Percentiles rank a stretch among this genome's conserved stretches.
Evolutionary conservation across 108 stramenopile genomes (phyloP).

Genomic region (Cyclotella cryptica): DNA sequence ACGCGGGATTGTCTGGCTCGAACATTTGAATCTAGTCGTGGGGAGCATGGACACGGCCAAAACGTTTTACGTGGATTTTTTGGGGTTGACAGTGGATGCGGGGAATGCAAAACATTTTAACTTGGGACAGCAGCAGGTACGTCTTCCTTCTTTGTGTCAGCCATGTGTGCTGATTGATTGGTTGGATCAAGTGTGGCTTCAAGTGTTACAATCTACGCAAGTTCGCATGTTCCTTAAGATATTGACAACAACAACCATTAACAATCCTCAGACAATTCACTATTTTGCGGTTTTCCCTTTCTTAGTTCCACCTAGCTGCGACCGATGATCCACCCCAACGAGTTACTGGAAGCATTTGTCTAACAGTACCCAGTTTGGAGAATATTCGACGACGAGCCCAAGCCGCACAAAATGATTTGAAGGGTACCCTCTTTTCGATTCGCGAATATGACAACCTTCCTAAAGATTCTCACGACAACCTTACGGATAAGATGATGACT

Average conservation of each 20-base stretch:
- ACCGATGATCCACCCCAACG: conserved; percentile 42
- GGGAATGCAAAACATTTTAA: conserved; percentile 64
- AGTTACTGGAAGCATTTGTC: conserved; percentile 55
- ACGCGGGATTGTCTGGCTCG: conserved; percentile 64
- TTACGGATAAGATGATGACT: conserved; percentile 44
- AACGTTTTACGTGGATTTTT: conserved; percentile 62
- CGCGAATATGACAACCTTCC: conserved; percentile 21
- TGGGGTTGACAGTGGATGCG: conserved; percentile 61
- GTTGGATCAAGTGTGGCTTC: not conserved
- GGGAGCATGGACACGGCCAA: conserved; percentile 50
- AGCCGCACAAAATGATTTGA: conserved; percentile 24
- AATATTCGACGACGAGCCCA: conserved; percentile 31
- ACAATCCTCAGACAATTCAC: no score
- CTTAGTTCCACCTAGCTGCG: conserved; percentile 64
- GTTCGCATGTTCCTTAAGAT: not conserved
- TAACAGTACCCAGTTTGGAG: conserved; percentile 47
- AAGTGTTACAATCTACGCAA: not conserved
- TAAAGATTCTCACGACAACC: no score
- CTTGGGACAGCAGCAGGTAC: conserved; percentile 69
- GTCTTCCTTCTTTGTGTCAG: not conserved
- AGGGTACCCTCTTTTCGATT: conserved; percentile 38
- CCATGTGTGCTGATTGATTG: not conserved
- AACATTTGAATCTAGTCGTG: conserved; percentile 72
- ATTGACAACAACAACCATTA: no score
- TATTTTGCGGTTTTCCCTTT: no score